Conservation (phyloP, 106 monocot species). For the Apostasia ramifera region DNA sequence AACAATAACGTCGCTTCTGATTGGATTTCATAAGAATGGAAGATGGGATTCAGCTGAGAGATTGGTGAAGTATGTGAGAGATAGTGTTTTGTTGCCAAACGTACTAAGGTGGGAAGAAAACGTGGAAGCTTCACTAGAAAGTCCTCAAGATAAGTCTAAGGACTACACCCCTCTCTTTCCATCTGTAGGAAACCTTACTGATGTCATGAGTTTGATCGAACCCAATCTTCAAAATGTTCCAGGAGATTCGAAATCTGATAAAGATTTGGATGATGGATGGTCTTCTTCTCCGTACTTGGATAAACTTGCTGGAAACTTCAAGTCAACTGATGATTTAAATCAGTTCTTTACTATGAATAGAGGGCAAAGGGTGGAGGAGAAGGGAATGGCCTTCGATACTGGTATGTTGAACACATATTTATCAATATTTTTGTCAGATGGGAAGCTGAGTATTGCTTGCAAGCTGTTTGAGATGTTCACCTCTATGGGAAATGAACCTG, state of each 20-base stretch:
- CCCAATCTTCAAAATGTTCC: neutral
- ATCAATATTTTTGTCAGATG: conserved; percentile 70
- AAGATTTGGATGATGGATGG: conserved; percentile 49
- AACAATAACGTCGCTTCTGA: conserved; percentile 60
- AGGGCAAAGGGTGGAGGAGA: conserved; percentile 62
- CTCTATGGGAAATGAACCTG: conserved; percentile 31
- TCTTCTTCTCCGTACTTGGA: conserved; percentile 82
- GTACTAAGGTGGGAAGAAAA: conserved; percentile 64
- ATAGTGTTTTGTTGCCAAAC: conserved; percentile 39
- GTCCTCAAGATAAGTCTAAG: conserved; percentile 53
- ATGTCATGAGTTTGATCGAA: conserved; percentile 41
- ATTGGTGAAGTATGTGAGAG: conserved; percentile 66
- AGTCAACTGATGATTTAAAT: conserved; percentile 15
- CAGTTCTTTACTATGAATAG: conserved; percentile 26
- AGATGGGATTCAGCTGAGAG: conserved; percentile 58
- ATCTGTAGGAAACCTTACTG: conserved; percentile 31
- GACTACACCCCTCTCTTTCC: conserved; percentile 72
- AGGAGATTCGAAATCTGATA: neutral
- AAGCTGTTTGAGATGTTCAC: conserved; percentile 85
- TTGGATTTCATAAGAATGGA: conserved; percentile 50
- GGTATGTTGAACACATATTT: conserved; percentile 94
- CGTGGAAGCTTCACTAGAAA: conserved; percentile 48
- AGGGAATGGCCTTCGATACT: conserved; percentile 55
- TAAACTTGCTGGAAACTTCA: conserved; percentile 36
- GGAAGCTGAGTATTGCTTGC: conserved; percentile 73